Conservation (phyloP, 1,284 basidiomycete genomes). For the Ceratorhiza oryzae-sativae region DNA sequence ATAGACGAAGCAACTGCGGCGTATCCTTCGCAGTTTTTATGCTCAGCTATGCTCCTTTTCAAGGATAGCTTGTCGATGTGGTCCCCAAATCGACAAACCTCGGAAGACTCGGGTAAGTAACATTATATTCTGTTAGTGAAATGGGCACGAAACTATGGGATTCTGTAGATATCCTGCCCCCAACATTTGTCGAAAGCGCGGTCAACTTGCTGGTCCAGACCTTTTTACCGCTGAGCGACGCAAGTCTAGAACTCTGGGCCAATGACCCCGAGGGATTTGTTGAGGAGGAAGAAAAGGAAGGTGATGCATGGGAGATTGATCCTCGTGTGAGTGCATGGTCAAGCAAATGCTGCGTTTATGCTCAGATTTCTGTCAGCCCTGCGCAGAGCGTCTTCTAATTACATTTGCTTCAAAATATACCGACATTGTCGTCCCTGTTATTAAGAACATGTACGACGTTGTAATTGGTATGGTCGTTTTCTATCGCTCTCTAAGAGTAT, state of each 20-base stretch:
- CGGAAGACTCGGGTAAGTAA: slow-evolving; percentile 67
- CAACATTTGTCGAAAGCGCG: slow-evolving; percentile 78
- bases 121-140: not conserved
- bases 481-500: not conserved
- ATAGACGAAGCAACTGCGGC: slow-evolving; percentile 62
- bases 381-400: slow-evolving; percentile 86
- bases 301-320: slow-evolving; percentile 87
- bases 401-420: slow-evolving; percentile 78
- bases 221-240: slow-evolving; percentile 80
- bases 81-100: slow-evolving; percentile 67
- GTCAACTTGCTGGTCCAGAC: slow-evolving; percentile 79
- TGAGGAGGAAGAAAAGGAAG: slow-evolving; percentile 82
- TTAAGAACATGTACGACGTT: slow-evolving; percentile 64
- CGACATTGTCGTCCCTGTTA: slow-evolving; percentile 74
- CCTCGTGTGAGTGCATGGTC: slow-evolving; percentile 66
- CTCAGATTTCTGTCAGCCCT: slow-evolving; percentile 61
- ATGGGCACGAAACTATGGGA: not conserved
- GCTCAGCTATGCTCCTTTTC: slow-evolving; percentile 87
- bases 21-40: slow-evolving; percentile 79
- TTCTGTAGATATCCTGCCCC: slow-evolving; percentile 58
- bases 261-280: slow-evolving; percentile 91
- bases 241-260: slow-evolving; percentile 80
- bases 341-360: not conserved
- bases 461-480: slow-evolving; percentile 58
- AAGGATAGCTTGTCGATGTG: slow-evolving; percentile 81